Conservation (phyloP, 371 early-diverging fungal species). For the Rhizomucor pusillus region DNA sequence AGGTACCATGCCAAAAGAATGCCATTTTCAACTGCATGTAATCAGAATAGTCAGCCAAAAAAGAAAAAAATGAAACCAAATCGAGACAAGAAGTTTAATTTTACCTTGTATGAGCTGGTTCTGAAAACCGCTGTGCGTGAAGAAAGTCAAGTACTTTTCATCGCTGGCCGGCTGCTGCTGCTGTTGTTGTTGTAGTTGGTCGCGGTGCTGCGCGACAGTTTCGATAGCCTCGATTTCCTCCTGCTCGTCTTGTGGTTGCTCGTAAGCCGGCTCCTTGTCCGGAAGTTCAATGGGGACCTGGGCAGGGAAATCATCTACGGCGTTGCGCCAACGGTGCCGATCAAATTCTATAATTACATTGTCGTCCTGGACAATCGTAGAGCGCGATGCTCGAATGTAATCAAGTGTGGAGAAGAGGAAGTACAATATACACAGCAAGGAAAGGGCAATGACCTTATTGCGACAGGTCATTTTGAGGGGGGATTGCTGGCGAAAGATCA, state of each 20-base stretch:
- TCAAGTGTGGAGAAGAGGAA: conserved; percentile 12
- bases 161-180: conserved; percentile 9
- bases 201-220: not conserved
- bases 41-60: not conserved
- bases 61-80: not conserved
- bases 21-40: conserved; percentile 52
- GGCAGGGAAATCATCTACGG: too few species aligned
- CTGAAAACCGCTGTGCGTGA: conserved; percentile 60
- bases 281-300: too few species aligned
- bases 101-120: conserved; percentile 57
- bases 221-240: not conserved
- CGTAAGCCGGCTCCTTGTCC: not conserved
- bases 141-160: conserved; percentile 53
- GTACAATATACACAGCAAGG: conserved; percentile 18
- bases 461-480: conserved; percentile 16
- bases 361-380: not conserved
- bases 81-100: not conserved
- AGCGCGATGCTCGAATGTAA: conserved; percentile 6
- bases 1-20: conserved; percentile 52
- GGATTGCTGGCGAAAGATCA: too few species aligned
- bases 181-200: not conserved
- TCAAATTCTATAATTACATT: not conserved
- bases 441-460: conserved; percentile 19
- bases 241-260: not conserved
- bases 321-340: too few species aligned